These are phyloP conservation scores for Allantophomopsis lycopodina DNA, from an alignment of 2,329 filamentous ascomycete genomes.

Conservation along the genomic window DNA sequence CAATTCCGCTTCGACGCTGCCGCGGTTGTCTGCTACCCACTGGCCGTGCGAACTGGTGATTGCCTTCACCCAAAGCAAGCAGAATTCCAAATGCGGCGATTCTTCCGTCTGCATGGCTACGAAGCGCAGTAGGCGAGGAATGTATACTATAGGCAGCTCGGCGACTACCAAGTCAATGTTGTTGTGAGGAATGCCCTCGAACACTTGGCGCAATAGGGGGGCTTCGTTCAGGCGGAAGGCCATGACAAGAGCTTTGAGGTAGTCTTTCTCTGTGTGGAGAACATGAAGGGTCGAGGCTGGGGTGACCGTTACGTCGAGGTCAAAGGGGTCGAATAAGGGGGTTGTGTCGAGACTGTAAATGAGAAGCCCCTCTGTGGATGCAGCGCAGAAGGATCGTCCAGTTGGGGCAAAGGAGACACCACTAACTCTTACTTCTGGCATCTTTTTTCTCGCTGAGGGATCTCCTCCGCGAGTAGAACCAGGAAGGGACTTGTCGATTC, in stretches of 20 bases:
- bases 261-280: conserved; percentile 57
- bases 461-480: conserved; percentile 77
- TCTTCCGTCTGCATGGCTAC: conserved; percentile 80
- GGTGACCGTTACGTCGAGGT: conserved; percentile 88
- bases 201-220: conserved; percentile 69
- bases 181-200: conserved; percentile 63
- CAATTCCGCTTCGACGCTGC: conserved; percentile 71
- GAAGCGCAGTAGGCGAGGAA: conserved; percentile 73
- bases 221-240: conserved; percentile 88
- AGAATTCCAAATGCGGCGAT: conserved; percentile 89
- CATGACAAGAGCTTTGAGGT: conserved; percentile 90
- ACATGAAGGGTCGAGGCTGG: conserved; percentile 67
- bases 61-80: conserved; percentile 82
- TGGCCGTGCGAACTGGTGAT: conserved; percentile 70
- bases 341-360: conserved; percentile 83
- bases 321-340: conserved; percentile 87
- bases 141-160: conserved; percentile 72
- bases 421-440: conserved; percentile 73
- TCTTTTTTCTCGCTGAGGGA: conserved; percentile 60
- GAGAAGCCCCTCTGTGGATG: conserved; percentile 84
- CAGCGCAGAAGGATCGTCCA: conserved; percentile 83
- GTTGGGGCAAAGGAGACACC: conserved; percentile 80
- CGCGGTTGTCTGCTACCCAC: conserved; percentile 70
- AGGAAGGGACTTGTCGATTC: conserved; percentile 66
- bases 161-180: conserved; percentile 69